Conservation (phyloP, 768 basidiomycete genomes). For the Tricholoma bakamatsutake region DNA sequence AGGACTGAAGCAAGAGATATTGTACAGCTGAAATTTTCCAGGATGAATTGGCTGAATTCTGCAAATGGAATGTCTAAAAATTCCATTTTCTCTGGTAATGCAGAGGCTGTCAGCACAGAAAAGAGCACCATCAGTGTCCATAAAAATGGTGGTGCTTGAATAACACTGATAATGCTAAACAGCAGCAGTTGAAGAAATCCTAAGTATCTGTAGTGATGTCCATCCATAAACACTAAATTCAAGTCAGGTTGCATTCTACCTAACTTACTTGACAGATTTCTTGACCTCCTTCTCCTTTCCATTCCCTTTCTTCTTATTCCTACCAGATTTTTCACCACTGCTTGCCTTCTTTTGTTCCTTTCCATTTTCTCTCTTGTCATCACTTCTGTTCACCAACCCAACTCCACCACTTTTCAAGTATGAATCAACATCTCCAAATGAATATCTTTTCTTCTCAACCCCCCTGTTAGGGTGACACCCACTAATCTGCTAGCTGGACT, state of each 20-base stretch:
- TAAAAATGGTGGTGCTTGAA: background rate
- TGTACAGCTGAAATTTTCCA: background rate
- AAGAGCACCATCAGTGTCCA: background rate
- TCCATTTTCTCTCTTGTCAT: background rate
- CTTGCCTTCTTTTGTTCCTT: background rate
- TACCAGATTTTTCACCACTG: background rate
- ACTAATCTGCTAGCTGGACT: no score
- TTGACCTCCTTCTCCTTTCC: background rate
- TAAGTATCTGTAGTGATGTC: background rate
- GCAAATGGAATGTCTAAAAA: background rate
- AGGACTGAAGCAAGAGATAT: slow-evolving; percentile 3
- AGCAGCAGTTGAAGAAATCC: background rate
- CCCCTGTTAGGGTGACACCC: no score
- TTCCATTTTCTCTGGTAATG: background rate
- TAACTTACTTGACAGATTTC: background rate
- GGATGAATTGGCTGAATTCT: background rate
- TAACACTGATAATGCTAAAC: background rate
- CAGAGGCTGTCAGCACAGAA: background rate
- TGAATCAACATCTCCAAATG: background rate
- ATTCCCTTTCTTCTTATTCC: background rate
- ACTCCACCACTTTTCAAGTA: background rate
- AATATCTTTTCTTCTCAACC: background rate
- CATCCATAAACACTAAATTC: background rate
- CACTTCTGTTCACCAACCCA: background rate
- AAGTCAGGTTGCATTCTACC: background rate